Conservation (phyloP, 2,329 filamentous ascomycete genomes). For the Aspergillus terreus region DNA sequence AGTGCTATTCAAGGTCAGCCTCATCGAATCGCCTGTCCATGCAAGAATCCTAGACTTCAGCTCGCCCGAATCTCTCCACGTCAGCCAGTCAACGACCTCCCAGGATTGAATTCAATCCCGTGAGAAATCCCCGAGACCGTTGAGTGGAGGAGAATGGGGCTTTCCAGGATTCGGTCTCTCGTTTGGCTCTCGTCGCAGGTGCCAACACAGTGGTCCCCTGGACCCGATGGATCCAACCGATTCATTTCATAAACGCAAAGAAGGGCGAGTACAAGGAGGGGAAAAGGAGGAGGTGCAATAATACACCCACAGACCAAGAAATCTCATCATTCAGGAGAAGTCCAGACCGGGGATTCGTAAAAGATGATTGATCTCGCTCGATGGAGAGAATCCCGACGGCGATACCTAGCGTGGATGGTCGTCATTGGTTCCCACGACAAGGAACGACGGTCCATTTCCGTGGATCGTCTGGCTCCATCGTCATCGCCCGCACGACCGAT, state of each 20-base stretch:
- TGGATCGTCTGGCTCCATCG: slow-evolving; percentile 18
- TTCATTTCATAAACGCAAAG: too few relatives aligned
- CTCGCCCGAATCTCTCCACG: too few relatives aligned
- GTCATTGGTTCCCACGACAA: slow-evolving; percentile 16
- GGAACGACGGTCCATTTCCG: slow-evolving; percentile 18
- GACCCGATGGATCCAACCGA: too few relatives aligned
- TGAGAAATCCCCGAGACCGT: neutral
- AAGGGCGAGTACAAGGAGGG: too few relatives aligned
- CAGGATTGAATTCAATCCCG: neutral
- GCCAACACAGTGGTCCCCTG: too few relatives aligned
- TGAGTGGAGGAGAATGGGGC: slow-evolving; percentile 1
- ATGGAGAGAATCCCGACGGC: slow-evolving; percentile 3
- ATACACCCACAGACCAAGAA: too few relatives aligned
- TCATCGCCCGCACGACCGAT: slow-evolving; percentile 12
- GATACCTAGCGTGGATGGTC: neutral
- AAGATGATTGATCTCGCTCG: slow-evolving; percentile 6
- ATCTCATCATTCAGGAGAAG: neutral
- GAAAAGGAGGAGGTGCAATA: too few relatives aligned
- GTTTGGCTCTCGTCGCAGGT: neutral
- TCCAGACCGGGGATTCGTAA: neutral
- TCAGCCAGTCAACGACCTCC: too few relatives aligned
- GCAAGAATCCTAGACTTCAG: too few relatives aligned
- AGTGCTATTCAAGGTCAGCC: too few relatives aligned
- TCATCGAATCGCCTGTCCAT: too few relatives aligned
- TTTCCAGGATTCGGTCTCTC: neutral